Conservation (phyloP, 352 stramenopile species). For the Globisporangium perplexum region DNA sequence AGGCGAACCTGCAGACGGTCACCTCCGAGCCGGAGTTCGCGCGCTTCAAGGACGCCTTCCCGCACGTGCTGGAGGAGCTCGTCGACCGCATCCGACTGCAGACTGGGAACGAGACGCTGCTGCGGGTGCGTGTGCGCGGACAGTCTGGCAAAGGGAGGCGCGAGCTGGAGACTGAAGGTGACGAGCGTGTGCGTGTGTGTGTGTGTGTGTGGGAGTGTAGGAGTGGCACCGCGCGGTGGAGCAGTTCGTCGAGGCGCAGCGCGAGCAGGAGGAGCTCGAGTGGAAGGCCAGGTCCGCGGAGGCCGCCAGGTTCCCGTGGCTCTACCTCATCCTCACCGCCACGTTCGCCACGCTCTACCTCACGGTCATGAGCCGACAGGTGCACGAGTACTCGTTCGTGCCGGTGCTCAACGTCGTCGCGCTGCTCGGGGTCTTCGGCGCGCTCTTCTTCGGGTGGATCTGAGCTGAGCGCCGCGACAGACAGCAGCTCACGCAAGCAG, state of each 20-base stretch:
- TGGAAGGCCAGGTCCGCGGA: conserved; percentile 17
- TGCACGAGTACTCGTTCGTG: conserved; percentile 42
- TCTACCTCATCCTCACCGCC: conserved; percentile 36
- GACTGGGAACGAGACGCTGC: conserved; percentile 20
- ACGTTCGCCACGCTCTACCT: conserved; percentile 57
- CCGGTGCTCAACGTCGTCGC: conserved; percentile 47
- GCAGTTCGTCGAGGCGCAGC: conserved; percentile 14
- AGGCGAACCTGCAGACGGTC: conserved; percentile 14
- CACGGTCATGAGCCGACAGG: conserved; percentile 35
- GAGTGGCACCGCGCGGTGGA: conserved; percentile 40
- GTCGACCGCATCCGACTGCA: conserved; percentile 26
- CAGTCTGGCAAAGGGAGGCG: too few relatives aligned
- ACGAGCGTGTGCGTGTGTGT: too few relatives aligned
- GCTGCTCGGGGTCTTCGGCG: conserved; percentile 26
- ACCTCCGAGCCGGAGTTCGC: conserved; percentile 18
- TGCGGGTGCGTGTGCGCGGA: conserved; percentile 29
- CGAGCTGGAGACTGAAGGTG: too few relatives aligned
- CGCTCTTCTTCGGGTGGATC: conserved; percentile 33
- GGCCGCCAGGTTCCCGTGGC: conserved; percentile 39
- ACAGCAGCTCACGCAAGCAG: not conserved
- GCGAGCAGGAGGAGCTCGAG: conserved; percentile 21
- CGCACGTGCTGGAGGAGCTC: conserved; percentile 39
- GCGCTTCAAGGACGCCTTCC: conserved; percentile 25
- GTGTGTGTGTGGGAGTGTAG: conserved; percentile 10
- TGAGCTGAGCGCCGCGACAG: not conserved